phyloP scores from a whole-genome alignment of 495 filamentous ascomycete species.

The Neurospora sp. region DNA sequence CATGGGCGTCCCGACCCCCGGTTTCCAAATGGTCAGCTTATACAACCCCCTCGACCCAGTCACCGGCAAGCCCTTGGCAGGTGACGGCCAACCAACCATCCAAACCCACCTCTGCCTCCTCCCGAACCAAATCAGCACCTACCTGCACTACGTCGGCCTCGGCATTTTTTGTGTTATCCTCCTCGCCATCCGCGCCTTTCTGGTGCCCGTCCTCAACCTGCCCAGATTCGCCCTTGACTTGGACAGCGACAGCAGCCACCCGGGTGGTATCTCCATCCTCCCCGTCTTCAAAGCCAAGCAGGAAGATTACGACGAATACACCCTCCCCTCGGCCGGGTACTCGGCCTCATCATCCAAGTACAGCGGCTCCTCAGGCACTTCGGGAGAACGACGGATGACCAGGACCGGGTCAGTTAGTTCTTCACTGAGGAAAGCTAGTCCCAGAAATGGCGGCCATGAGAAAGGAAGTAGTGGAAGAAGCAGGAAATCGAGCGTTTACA shows the following conservation, averaged over 20 bases:
- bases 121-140: conserved; percentile 75
- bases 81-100: conserved; percentile 43
- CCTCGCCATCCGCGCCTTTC: conserved; percentile 51
- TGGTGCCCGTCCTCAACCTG: conserved; percentile 39
- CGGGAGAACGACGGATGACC: conserved; percentile 7
- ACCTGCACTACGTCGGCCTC: conserved; percentile 62
- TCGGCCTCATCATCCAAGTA: conserved; percentile 15
- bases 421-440: conserved; percentile 1
- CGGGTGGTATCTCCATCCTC: conserved; percentile 10
- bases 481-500: not conserved
- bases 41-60: conserved; percentile 73
- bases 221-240: conserved; percentile 35
- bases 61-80: conserved; percentile 44
- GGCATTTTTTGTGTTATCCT: conserved; percentile 47
- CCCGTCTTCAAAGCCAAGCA: conserved; percentile 38
- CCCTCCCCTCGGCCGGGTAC: conserved; percentile 13
- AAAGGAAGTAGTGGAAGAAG: conserved; percentile 5
- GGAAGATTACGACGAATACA: conserved; percentile 31
- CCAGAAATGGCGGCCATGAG: not conserved
- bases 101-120: conserved; percentile 88
- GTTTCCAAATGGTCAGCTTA: conserved; percentile 77
- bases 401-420: conserved; percentile 10
- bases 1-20: conserved; percentile 89
- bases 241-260: conserved; percentile 1
- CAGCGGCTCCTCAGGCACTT: conserved; percentile 1